Conservation (phyloP, 2,329 filamentous ascomycete species). For the Paraphoma chrysanthemicola region DNA sequence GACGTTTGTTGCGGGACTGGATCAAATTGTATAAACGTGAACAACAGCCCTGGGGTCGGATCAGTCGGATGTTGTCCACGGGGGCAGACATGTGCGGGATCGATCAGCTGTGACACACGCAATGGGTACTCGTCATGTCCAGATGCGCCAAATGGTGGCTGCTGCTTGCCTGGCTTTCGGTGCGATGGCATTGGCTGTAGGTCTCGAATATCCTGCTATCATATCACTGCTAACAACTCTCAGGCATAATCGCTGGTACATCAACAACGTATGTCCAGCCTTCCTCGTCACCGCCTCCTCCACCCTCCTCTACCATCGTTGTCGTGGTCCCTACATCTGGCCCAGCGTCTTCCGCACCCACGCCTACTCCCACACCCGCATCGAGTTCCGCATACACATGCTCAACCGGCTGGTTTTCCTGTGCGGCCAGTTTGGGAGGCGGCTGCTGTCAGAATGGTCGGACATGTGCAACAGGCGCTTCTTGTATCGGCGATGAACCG, state of each 20-base stretch:
- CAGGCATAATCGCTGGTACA: conserved; percentile 39
- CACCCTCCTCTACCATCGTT: conserved; percentile 46
- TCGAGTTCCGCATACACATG: conserved; percentile 50
- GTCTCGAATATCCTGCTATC: conserved; percentile 29
- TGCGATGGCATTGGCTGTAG: conserved; percentile 76
- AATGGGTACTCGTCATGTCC: conserved; percentile 70
- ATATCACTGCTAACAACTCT: conserved; percentile 5
- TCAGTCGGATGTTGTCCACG: conserved; percentile 77
- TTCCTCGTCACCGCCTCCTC: conserved; percentile 37
- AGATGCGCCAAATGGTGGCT: conserved; percentile 72
- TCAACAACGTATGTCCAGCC: conserved; percentile 39
- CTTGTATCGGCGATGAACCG: conserved; percentile 45
- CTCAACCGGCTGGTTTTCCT: conserved; percentile 54
- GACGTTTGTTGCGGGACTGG: conserved; percentile 76
- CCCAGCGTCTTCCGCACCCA: conserved; percentile 23
- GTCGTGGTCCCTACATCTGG: conserved; percentile 46
- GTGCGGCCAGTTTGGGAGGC: conserved; percentile 55
- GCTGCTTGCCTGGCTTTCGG: conserved; percentile 74
- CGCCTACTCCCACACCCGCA: conserved; percentile 9
- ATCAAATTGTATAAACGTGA: conserved; percentile 66
- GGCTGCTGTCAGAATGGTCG: conserved; percentile 57
- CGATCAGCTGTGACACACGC: conserved; percentile 66
- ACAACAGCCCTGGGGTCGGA: conserved; percentile 64
- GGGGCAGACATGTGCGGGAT: conserved; percentile 68
- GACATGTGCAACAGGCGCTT: conserved; percentile 50